A percentile compares a stretch with the other conserved stretches of the same genome.
Evolutionary conservation across 2,329 filamentous ascomycete genomes (phyloP).

Genomic region (Aspergillus puulaauensis): DNA sequence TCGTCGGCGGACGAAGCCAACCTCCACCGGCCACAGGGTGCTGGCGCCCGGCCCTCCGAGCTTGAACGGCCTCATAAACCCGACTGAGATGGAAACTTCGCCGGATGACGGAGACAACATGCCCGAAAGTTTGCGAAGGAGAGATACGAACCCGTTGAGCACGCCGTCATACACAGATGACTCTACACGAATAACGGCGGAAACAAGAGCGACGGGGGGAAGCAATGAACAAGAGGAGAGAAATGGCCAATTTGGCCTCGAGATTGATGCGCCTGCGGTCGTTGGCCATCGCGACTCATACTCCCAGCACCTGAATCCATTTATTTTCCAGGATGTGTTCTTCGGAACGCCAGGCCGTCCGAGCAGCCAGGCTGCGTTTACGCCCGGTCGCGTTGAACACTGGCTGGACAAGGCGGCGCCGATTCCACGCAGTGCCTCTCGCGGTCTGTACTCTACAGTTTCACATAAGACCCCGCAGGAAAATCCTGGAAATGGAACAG

Average conservation of each 20-base stretch:
- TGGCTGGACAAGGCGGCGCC: conserved; percentile 3
- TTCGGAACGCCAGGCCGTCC: not conserved
- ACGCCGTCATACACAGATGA: conserved; percentile 8
- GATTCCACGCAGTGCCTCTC: not conserved
- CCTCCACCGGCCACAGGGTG: not conserved
- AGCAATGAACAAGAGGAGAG: not conserved
- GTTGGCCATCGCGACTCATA: not conserved
- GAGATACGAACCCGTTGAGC: conserved; percentile 3
- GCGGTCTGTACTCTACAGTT: conserved; percentile 1
- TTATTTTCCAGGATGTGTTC: not conserved
- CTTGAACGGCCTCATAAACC: conserved; percentile 2
- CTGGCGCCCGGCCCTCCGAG: conserved; percentile 5
- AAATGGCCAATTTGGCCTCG: not conserved
- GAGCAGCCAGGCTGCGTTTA: not conserved
- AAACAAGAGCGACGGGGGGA: not conserved
- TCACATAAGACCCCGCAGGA: not conserved
- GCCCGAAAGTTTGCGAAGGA: not conserved
- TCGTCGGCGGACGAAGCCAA: conserved; percentile 4
- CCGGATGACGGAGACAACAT: not conserved
- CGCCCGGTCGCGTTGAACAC: conserved; percentile 6
- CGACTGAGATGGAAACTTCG: not conserved
- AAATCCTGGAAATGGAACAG: not conserved
- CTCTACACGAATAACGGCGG: not conserved
- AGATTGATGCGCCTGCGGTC: not conserved
- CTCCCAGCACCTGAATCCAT: not conserved